These are phyloP conservation scores for Cytospora paraplurivora DNA, from an alignment of 2,329 filamentous ascomycete species.

Conservation along the genomic window DNA sequence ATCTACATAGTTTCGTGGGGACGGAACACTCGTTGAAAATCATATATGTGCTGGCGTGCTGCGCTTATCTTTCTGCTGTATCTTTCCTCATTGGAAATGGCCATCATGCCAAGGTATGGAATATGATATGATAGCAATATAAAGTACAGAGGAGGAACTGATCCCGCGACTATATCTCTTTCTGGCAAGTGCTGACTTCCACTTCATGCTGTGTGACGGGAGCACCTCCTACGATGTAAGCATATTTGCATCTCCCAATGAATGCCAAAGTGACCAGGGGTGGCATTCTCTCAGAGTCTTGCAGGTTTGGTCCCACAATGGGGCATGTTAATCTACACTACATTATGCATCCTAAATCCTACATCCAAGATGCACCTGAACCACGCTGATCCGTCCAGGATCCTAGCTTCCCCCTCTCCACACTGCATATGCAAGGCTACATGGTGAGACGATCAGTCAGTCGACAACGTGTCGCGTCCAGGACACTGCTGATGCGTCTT, in stretches of 20 bases:
- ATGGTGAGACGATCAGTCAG: not conserved
- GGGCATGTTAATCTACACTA: not conserved
- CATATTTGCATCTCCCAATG: not conserved
- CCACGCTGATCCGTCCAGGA: not conserved
- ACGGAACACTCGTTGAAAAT: slow-evolving; percentile 7
- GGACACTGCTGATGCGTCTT: not conserved
- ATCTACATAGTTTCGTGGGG: not conserved
- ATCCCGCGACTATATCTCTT: slow-evolving; percentile 7
- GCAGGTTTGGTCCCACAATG: not conserved
- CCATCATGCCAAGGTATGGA: slow-evolving; percentile 1
- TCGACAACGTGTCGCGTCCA: not conserved
- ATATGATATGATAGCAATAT: not conserved
- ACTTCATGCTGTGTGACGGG: slow-evolving; percentile 2
- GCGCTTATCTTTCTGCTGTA: not conserved
- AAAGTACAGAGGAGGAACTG: not conserved
- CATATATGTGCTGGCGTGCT: slow-evolving; percentile 2
- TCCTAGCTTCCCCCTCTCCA: not conserved
- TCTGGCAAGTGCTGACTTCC: slow-evolving; percentile 11
- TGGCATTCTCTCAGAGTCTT: not conserved
- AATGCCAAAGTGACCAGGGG: not conserved
- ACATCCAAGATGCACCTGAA: not conserved
- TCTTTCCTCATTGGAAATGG: slow-evolving; percentile 2
- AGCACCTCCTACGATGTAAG: not conserved
- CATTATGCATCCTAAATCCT: not conserved
- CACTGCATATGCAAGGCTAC: not conserved